Base-by-base conservation (phyloP, 1,284 basidiomycete genomes). In the Flammula alnicola region DNA sequence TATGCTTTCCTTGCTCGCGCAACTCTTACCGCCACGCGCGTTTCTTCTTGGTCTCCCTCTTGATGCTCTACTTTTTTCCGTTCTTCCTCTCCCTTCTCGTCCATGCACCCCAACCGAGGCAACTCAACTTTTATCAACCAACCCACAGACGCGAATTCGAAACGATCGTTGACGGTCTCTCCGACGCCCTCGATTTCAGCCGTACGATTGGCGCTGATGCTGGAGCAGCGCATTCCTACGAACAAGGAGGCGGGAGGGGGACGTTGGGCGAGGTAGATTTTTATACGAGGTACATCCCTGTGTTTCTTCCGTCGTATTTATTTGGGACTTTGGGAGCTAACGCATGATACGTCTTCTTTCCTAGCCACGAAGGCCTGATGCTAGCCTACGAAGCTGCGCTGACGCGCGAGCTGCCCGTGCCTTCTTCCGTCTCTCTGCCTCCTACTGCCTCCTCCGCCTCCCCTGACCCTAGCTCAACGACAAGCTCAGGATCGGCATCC, bases 131-230 rank as follows among this genome's bases (percentile, higher is more conserved):
- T 32, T n/a, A n/a, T n/a, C n/a, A n/a, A n/a, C n/a, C n/a, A n/a
- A n/a, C 48, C 19, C 47, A 4, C 56, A 90, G 88, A 54, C 73
- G 76, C 50, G 91, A 95, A 65, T 98, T 97, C 68, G 86, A 93
- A 61, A 76, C 76, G 11, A 94, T 98, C 51, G 85, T 93, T 3
- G 84, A 91, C 45, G 85, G 87, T 8, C 79, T 99, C 43, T 84
- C 91, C 9, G 94, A 98, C 63, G 92, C 94, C 2, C 80, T 99
- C 17, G 94, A 97, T 65, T 99, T 99, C 66, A 93, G 93, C 67
- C 80, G 81, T 23, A 95, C 93, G 0, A 92, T 98, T 47, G 93
- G 93, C 8, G 78, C 83, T 7, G 79, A 81, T 46, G 71, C 80
- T 6, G 54, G 59, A 2, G 75, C 65, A n/a, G 63, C 74, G 32